Conservation (phyloP, 2,329 filamentous ascomycete genomes). For the Phaeophleospora eucalypticola region DNA sequence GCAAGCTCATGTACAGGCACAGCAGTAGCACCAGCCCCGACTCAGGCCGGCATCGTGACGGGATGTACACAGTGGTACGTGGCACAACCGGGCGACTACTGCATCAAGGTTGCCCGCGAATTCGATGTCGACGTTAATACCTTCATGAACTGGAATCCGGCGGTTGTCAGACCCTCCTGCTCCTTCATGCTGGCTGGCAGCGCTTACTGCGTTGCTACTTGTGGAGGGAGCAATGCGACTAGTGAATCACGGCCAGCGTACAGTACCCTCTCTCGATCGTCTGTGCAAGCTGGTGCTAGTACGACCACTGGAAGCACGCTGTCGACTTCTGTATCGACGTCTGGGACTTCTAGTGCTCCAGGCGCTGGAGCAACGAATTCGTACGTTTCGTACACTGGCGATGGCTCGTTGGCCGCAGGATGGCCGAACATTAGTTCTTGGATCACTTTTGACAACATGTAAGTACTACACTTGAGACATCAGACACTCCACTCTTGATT, state of each 20-base stretch:
- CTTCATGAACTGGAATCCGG: constrained; percentile 28
- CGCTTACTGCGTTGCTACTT: constrained; percentile 27
- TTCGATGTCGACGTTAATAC: constrained; percentile 18
- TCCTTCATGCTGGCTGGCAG: constrained; percentile 19
- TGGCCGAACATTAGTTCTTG: constrained; percentile 37
- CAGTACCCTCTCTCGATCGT: background rate
- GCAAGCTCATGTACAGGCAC: background rate
- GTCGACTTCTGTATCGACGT: constrained; percentile 2
- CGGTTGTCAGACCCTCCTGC: constrained; percentile 21
- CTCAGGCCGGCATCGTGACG: constrained; percentile 21
- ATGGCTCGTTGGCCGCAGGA: constrained; percentile 34
- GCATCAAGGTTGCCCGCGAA: constrained; percentile 18
- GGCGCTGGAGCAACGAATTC: too few species aligned
- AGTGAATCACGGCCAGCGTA: background rate
- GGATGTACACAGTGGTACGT: constrained; percentile 27
- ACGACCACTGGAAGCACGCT: background rate
- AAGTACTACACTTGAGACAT: background rate
- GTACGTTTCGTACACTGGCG: constrained; percentile 32
- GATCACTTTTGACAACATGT: constrained; percentile 36
- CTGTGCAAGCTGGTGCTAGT: background rate
- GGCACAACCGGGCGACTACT: constrained; percentile 23
- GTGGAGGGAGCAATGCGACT: constrained; percentile 4
- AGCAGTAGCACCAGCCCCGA: constrained; percentile 20
- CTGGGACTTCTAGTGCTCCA: too few species aligned
- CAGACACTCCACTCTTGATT: background rate